These are phyloP conservation scores for Diospyros kaki DNA, from an alignment of 148 eudicot species.

Conservation along the genomic window DNA sequence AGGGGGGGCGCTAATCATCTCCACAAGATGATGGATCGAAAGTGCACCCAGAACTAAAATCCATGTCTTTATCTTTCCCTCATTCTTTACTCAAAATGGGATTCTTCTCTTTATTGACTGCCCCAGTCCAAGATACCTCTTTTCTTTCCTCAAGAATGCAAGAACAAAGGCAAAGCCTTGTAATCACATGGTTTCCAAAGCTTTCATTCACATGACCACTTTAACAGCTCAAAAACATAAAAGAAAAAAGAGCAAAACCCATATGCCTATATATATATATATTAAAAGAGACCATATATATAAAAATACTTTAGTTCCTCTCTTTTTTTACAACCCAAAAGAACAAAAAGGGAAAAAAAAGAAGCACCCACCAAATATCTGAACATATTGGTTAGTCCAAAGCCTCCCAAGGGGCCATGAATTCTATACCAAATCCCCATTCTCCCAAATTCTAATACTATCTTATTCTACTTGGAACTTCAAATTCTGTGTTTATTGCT, in stretches of 20 bases:
- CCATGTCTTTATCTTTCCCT: conserved; percentile 9
- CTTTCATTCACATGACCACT: conserved; percentile 16
- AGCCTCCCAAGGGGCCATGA: conserved; percentile 10
- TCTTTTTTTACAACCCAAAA: background rate
- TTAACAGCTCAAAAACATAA: conserved; percentile 10
- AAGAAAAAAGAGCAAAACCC: conserved; percentile 14
- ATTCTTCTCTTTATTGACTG: conserved; percentile 40
- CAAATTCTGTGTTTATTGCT: background rate
- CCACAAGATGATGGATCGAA: background rate
- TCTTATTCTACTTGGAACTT: too few species aligned
- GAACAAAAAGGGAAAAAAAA: background rate
- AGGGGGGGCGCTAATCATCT: background rate
- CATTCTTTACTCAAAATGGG: conserved; percentile 13
- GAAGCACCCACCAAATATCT: conserved; percentile 30
- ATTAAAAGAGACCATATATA: conserved; percentile 5
- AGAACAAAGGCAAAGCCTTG: conserved; percentile 9
- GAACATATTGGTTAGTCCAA: conserved; percentile 37
- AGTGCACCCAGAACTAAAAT: too few species aligned
- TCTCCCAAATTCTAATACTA: background rate
- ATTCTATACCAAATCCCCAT: conserved; percentile 16
- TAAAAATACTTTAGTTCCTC: conserved; percentile 20
- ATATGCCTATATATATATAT: conserved; percentile 14
- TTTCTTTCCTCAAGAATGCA: conserved; percentile 17
- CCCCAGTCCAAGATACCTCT: conserved; percentile 41
- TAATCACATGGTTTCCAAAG: conserved; percentile 31